Base-by-base conservation (phyloP, 1,139 yeast genomes). In the Kodamaea derodonti region DNA sequence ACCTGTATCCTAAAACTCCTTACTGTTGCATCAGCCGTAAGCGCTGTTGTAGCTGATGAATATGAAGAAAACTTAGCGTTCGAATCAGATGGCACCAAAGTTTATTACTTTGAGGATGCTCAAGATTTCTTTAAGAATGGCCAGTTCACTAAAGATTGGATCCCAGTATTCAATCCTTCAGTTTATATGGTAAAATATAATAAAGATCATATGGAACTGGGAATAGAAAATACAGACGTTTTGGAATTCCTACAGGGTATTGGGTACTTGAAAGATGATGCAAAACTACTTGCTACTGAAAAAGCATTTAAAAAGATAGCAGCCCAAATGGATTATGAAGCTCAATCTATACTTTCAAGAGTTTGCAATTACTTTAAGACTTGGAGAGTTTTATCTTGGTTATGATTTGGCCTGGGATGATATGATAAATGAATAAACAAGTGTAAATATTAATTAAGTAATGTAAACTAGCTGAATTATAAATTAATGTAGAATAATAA, bases 41-140 rank as follows among this genome's bases (percentile, higher is more conserved):
- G 12, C 6, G 14, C 26, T 7, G 12, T 7, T 11, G 12, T 7
- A 24, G 7, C 7, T 24, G 26, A n/a, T 24, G 26, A 24, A 24
- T 24, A n/a, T 12, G 7, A 24, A 7, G 26, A 24, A 8, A 13
- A 24, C 26, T 12, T 24, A n/a, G 17, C 14, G 8, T 25, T 25
- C 17, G 28, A 25, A 14, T 25, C 28, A 8, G 28, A 25, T 7
- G 28, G 28, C 6, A 25, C 28, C 17, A 14, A 25, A 25, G 28
- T 25, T 6, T 25, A 25, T 14, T 25, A 5, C 11, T 25, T 12
- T 12, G 14, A 25, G 11, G 28, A 25, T 11, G 28, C 17, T 12
- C 8, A 12, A 5, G 17, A 14, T 9, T 25, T 25, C 15, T 25
- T n/a, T 17, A 25, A 14, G 9, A 6, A 25, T 4, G 12, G n/a